Evolutionary conservation across 225 moss, liverwort and hornwort genomes (phyloP).

Genomic region (Physcomitrium patens): DNA sequence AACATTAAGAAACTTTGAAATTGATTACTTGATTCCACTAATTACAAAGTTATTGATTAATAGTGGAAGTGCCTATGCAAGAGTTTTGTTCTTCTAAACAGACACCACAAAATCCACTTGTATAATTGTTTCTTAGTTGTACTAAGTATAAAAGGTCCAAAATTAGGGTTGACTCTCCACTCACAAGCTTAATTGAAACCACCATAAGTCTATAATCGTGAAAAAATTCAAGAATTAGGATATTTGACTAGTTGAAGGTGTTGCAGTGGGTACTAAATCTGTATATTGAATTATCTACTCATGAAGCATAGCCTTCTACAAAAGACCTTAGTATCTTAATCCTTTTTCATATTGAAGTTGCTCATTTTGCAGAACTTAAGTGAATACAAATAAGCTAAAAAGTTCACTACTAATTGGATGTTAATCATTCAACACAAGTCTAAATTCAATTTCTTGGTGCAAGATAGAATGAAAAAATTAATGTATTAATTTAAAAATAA

Average conservation of each 20-base stretch:
- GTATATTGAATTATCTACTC: slow-evolving; percentile 85
- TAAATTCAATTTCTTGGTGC: too few relatives aligned
- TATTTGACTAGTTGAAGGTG: slow-evolving; percentile 75
- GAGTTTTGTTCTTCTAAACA: too few relatives aligned
- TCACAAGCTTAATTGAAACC: neutral
- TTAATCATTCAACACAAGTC: too few relatives aligned
- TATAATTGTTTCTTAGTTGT: slow-evolving; percentile 26
- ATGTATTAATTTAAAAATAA: too few relatives aligned
- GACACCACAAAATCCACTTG: too few relatives aligned
- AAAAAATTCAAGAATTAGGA: slow-evolving; percentile 19
- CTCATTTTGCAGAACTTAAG: slow-evolving; percentile 65
- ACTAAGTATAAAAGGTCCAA: slow-evolving; percentile 24
- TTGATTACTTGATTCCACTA: slow-evolving; percentile 3
- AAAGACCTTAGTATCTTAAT: slow-evolving; percentile 75
- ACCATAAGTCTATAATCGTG: slow-evolving; percentile 4
- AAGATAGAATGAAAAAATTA: too few relatives aligned
- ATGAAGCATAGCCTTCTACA: slow-evolving; percentile 86
- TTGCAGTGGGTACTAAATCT: slow-evolving; percentile 66
- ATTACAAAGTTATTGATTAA: too few relatives aligned
- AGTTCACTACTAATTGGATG: too few relatives aligned
- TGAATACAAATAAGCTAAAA: too few relatives aligned
- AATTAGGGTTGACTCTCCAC: neutral
- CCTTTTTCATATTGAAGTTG: slow-evolving; percentile 90
- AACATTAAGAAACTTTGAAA: slow-evolving; percentile 32
- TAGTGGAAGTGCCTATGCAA: too few relatives aligned